A percentile compares a stretch with the other conserved stretches of the same genome.
These are phyloP conservation scores for Leptographium procerum DNA, from an alignment of 2,329 filamentous ascomycete genomes.

Conservation along the genomic window DNA sequence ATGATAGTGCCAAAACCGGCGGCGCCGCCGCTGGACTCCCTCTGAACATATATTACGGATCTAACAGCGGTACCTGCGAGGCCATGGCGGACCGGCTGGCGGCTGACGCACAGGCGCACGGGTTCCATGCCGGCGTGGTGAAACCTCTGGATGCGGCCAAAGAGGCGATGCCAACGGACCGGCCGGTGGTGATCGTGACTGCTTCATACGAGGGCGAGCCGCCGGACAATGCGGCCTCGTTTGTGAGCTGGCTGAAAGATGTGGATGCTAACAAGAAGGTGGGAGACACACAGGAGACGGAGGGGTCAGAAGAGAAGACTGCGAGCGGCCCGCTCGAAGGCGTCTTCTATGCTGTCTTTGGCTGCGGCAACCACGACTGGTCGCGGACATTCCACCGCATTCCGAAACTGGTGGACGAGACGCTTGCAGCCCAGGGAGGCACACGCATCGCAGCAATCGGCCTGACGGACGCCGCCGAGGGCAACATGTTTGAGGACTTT, in stretches of 20 bases:
- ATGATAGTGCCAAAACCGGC: not conserved
- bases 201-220: conserved; percentile 64
- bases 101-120: conserved; percentile 22
- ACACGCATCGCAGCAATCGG: conserved; percentile 37
- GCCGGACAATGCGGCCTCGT: conserved; percentile 58
- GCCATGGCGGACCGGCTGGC: conserved; percentile 53
- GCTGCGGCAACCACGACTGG: conserved; percentile 45
- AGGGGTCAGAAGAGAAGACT: no score
- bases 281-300: conserved; percentile 34
- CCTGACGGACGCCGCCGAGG: conserved; percentile 46
- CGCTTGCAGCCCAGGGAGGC: conserved; percentile 37
- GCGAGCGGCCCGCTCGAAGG: conserved; percentile 30
- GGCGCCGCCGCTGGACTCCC: conserved; percentile 26
- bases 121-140: conserved; percentile 22
- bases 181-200: conserved; percentile 55
- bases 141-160: conserved; percentile 61
- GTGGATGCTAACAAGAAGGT: conserved; percentile 15
- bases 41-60: conserved; percentile 61
- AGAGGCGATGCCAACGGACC: conserved; percentile 45
- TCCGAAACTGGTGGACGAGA: conserved; percentile 49
- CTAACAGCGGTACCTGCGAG: conserved; percentile 49
- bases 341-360: conserved; percentile 58
- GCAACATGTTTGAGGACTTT: conserved; percentile 57
- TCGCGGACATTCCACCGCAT: conserved; percentile 53
- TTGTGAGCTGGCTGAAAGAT: conserved; percentile 51